Conservation (phyloP, 2,329 filamentous ascomycete genomes). For the Akanthomyces uredinophilus region DNA sequence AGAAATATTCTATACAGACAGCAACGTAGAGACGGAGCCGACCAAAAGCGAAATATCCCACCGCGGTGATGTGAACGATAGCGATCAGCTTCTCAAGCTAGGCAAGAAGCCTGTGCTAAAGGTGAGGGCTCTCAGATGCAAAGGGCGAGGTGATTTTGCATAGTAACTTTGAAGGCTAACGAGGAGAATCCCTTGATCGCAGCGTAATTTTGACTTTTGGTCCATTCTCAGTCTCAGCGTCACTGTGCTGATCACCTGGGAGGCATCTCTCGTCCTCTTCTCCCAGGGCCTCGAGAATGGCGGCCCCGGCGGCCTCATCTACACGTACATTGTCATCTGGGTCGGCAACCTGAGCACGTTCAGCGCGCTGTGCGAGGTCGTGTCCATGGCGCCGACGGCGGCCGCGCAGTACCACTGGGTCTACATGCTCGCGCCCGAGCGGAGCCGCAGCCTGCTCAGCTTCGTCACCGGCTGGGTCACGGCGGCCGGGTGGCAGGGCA, state of each 20-base stretch:
- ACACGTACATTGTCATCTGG: constrained; percentile 40
- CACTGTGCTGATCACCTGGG: constrained; percentile 45
- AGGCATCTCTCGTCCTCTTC: constrained; percentile 27
- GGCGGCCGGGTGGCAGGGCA: constrained; percentile 24
- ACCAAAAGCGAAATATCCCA: not conserved
- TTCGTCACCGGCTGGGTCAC: constrained; percentile 25
- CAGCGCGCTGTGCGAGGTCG: constrained; percentile 28
- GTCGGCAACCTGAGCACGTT: constrained; percentile 36
- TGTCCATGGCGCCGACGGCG: constrained; percentile 39
- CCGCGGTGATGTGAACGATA: not conserved
- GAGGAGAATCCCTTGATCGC: not conserved
- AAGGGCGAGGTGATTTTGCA: too few species aligned
- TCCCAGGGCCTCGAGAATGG: constrained; percentile 33
- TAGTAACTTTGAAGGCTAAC: not conserved
- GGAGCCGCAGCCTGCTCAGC: constrained; percentile 37
- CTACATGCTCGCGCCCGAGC: constrained; percentile 39
- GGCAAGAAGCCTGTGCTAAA: constrained; percentile 12
- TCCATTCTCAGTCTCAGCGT: constrained; percentile 42
- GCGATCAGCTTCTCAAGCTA: constrained; percentile 11
- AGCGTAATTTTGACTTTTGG: constrained; percentile 39
- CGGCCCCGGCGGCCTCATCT: constrained; percentile 46
- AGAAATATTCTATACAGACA: not conserved
- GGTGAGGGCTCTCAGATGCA: not conserved
- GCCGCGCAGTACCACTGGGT: constrained; percentile 56
- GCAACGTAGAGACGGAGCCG: not conserved